Percentiles rank a stretch among this genome's conserved stretches.
These are phyloP conservation scores for Leccinellum rugosiceps DNA, from an alignment of 768 basidiomycete species.

Conservation along the genomic window DNA sequence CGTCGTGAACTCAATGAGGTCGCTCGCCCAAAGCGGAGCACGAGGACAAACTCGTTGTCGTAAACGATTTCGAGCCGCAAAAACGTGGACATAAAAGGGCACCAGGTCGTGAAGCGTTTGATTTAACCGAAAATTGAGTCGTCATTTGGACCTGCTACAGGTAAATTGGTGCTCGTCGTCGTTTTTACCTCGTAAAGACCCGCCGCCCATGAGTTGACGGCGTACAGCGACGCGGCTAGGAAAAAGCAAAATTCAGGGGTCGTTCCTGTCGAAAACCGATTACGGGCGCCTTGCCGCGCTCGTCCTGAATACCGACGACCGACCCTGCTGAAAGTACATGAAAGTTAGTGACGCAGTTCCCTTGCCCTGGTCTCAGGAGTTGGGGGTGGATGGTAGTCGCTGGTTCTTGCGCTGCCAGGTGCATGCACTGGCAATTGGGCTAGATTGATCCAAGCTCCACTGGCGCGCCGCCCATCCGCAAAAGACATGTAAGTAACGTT, in stretches of 20 bases:
- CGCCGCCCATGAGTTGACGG: background rate
- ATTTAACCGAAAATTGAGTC: background rate
- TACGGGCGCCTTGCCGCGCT: background rate
- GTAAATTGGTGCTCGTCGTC: background rate
- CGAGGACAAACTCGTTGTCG: background rate
- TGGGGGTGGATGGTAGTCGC: background rate
- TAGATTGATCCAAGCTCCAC: background rate
- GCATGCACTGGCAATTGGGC: background rate
- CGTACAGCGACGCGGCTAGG: background rate
- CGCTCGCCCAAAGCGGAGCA: background rate
- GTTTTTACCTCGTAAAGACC: background rate
- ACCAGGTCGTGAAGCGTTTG: background rate
- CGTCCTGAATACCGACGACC: background rate
- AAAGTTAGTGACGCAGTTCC: background rate
- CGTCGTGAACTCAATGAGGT: background rate
- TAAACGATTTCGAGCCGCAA: background rate
- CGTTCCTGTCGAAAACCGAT: background rate
- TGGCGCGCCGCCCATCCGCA: background rate
- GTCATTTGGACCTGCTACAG: background rate
- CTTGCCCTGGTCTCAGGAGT: background rate
- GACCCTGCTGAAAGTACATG: background rate
- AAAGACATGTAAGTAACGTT: background rate
- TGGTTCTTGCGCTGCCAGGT: background rate
- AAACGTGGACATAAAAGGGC: slow-evolving; percentile 8
- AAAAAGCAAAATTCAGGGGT: slow-evolving; percentile 4